Evolutionary conservation across 305 asterid genomes (phyloP).

Genomic region (Solanum hybrid): DNA sequence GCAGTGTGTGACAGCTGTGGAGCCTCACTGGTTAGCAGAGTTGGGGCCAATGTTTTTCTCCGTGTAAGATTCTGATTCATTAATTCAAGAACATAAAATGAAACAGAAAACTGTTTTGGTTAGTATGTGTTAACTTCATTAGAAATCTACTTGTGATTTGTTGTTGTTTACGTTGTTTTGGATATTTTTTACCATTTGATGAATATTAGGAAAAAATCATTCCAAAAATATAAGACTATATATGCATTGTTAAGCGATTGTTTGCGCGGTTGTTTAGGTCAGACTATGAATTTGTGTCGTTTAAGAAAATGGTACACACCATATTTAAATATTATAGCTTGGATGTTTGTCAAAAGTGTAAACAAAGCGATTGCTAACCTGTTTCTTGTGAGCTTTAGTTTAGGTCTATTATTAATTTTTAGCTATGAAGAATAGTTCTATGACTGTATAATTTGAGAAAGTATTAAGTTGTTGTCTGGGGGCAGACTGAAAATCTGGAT

Average conservation of each 20-base stretch:
- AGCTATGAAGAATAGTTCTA: neutral
- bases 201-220: neutral
- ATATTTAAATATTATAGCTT: neutral
- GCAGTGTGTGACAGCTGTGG: slow-evolving; percentile 87
- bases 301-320: neutral
- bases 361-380: neutral
- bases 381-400: neutral
- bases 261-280: neutral
- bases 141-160: neutral
- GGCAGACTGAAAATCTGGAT: neutral
- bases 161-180: neutral
- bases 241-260: neutral
- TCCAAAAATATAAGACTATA: neutral
- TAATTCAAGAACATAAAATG: slow-evolving; percentile 64
- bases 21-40: slow-evolving; percentile 89
- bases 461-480: neutral
- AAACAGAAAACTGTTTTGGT: slow-evolving; percentile 6
- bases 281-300: neutral
- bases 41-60: slow-evolving; percentile 91
- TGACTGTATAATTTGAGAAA: neutral
- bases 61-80: slow-evolving; percentile 66
- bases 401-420: neutral
- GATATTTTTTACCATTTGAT: neutral
- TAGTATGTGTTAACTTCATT: neutral
- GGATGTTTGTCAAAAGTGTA: neutral